Percentiles rank a stretch among this genome's conserved stretches.
These are phyloP conservation scores for Fagopyrum tataricum DNA, from an alignment of 148 eudicot species.

Conservation along the genomic window DNA sequence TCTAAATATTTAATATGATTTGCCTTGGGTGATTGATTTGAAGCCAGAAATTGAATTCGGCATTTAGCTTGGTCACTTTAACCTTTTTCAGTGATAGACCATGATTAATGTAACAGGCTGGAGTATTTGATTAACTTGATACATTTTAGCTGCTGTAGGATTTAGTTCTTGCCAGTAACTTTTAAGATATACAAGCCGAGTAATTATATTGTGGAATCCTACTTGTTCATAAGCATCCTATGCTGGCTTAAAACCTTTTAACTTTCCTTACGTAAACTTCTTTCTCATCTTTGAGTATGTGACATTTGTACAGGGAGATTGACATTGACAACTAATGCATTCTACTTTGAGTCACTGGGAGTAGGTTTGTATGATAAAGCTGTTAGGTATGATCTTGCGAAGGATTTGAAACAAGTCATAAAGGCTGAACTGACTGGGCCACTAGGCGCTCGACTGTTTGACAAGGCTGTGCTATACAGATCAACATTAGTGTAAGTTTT, in stretches of 20 bases:
- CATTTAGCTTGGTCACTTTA: background rate
- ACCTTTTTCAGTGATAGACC: background rate
- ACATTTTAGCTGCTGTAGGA: background rate
- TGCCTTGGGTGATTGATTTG: background rate
- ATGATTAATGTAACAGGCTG: background rate
- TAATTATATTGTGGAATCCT: background rate
- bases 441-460: constrained; percentile 84
- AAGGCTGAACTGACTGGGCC: constrained; percentile 92
- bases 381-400: constrained; percentile 61
- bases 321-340: constrained; percentile 63
- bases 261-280: background rate
- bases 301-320: constrained; percentile 48
- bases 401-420: constrained; percentile 69
- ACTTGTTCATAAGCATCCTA: background rate
- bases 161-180: background rate
- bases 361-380: constrained; percentile 78
- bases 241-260: background rate
- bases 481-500: constrained; percentile 51
- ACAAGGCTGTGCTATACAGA: constrained; percentile 91
- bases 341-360: constrained; percentile 79
- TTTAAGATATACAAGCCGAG: background rate
- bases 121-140: background rate
- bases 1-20: background rate
- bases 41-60: background rate
- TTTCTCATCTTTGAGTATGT: background rate